Evolutionary conservation across 2,329 filamentous ascomycete species (phyloP).

Genomic region (Chaetomiaceae sp.): DNA sequence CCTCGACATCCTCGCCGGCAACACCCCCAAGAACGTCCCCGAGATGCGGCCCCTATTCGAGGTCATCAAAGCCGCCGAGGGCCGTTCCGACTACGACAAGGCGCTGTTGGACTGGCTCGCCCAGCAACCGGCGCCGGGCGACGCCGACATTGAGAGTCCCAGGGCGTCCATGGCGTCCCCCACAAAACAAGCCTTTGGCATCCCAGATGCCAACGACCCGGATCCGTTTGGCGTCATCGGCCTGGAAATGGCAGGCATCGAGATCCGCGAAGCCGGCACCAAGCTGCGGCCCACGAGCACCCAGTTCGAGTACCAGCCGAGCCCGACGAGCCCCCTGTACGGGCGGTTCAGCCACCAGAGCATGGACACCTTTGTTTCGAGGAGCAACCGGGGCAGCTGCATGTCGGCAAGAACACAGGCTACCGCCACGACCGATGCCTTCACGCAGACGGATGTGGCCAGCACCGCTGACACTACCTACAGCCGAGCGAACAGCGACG

Average conservation of each 20-base stretch:
- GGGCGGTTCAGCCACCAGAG: conserved; percentile 60
- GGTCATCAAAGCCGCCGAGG: conserved; percentile 84
- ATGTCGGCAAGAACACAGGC: conserved; percentile 67
- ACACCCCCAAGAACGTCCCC: conserved; percentile 50
- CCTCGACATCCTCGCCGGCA: conserved; percentile 54
- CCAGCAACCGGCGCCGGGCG: conserved; percentile 68
- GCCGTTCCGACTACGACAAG: conserved; percentile 69
- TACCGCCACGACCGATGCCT: conserved; percentile 66
- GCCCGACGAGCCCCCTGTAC: conserved; percentile 68
- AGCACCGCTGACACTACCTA: conserved; percentile 53
- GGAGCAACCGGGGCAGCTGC: conserved; percentile 68
- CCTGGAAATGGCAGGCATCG: conserved; percentile 82
- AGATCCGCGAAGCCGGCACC: conserved; percentile 85
- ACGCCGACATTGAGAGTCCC: conserved; percentile 55
- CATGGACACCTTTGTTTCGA: conserved; percentile 57
- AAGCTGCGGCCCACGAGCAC: conserved; percentile 69
- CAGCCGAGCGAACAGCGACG: conserved; percentile 51
- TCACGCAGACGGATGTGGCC: conserved; percentile 56
- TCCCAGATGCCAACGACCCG: conserved; percentile 75
- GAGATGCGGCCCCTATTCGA: conserved; percentile 64
- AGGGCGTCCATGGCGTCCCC: conserved; percentile 32
- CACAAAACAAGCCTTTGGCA: conserved; percentile 59
- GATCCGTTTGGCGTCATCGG: conserved; percentile 90
- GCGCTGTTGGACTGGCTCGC: conserved; percentile 60
- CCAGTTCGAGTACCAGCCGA: conserved; percentile 77